phyloP scores from a whole-genome alignment of 1,139 yeast species.

The Hyphopichia khmerensis region DNA sequence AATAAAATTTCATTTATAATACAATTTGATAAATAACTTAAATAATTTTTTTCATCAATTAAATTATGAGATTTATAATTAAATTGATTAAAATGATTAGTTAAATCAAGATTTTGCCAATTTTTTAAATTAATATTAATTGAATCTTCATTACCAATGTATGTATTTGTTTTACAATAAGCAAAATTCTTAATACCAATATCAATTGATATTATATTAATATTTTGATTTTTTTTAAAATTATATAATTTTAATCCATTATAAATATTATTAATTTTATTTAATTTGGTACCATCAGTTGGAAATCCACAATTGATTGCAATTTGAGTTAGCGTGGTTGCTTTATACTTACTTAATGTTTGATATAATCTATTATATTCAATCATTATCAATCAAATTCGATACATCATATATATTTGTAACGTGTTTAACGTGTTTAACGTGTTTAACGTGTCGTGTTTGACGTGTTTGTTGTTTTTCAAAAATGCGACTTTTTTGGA shows the following conservation, averaged over 20 bases:
- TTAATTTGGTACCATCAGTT: neutral
- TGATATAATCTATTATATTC: no score
- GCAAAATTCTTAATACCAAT: slow-evolving; percentile 45
- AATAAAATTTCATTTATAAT: slow-evolving; percentile 17
- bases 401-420: no score
- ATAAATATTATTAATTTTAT: neutral
- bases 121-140: no score
- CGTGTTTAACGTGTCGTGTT: no score
- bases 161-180: slow-evolving; percentile 34
- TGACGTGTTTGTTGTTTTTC: no score
- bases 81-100: slow-evolving; percentile 13
- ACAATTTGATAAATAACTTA: slow-evolving; percentile 21
- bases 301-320: slow-evolving; percentile 2
- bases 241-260: neutral
- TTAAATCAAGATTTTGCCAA: slow-evolving; percentile 6
- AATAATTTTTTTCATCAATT: slow-evolving; percentile 24
- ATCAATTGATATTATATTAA: slow-evolving; percentile 26
- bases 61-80: slow-evolving; percentile 12
- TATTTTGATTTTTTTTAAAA: slow-evolving; percentile 7
- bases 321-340: neutral
- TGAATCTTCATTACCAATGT: no score
- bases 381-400: no score
- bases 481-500: no score
- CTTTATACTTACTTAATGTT: neutral
- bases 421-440: no score